Conservation (phyloP, 345 rosid species). For the Melastoma malabathricum region DNA sequence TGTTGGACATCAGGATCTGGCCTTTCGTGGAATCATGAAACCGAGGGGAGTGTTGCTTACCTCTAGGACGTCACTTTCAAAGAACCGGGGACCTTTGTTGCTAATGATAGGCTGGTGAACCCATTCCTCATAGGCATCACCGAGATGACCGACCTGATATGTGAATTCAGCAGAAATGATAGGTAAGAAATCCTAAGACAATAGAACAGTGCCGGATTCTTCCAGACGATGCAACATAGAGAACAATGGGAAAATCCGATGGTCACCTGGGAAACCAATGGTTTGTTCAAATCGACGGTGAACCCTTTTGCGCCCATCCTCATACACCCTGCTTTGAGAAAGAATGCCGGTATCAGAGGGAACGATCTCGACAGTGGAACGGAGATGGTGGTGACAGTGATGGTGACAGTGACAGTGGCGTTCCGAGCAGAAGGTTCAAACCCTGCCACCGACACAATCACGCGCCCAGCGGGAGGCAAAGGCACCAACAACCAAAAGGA, state of each 20-base stretch:
- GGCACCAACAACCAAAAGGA: too few species aligned
- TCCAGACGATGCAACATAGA: not conserved
- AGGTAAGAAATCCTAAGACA: too few species aligned
- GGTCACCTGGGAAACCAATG: slow-evolving; percentile 81
- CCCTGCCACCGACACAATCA: too few species aligned
- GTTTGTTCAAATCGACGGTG: slow-evolving; percentile 67
- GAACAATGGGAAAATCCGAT: not conserved
- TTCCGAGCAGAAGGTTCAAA: too few species aligned
- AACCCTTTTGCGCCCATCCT: slow-evolving; percentile 68
- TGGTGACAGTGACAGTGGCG: too few species aligned
- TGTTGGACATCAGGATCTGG: not conserved
- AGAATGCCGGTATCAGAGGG: too few species aligned
- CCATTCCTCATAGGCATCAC: slow-evolving; percentile 85
- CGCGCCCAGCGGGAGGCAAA: too few species aligned
- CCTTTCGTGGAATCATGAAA: not conserved
- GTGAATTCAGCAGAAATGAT: not conserved
- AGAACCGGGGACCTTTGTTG: slow-evolving; percentile 88
- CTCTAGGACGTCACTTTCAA: slow-evolving; percentile 76
- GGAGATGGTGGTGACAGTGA: too few species aligned
- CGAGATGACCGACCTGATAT: slow-evolving; percentile 81
- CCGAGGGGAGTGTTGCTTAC: slow-evolving; percentile 16
- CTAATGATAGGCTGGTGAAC: slow-evolving; percentile 89
- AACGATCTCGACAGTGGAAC: too few species aligned
- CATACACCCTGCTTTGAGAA: too few species aligned
- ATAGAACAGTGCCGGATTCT: too few species aligned